Evolutionary conservation across 768 basidiomycete genomes (phyloP).

Genomic region (Dentipellis sp.): DNA sequence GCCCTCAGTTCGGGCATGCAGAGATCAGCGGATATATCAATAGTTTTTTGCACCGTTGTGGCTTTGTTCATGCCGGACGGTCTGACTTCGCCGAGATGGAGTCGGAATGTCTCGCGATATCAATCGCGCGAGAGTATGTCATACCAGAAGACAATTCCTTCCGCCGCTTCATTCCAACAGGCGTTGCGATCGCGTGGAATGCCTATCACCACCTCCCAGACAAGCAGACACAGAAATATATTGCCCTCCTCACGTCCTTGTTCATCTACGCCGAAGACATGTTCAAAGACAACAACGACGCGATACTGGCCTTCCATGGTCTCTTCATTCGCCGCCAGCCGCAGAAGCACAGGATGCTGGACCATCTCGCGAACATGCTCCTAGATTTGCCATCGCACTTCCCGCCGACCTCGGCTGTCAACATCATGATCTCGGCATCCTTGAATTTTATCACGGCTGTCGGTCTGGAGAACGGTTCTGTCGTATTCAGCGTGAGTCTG

Average conservation of each 20-base stretch:
- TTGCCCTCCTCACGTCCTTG: not conserved
- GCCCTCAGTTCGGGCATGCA: no score
- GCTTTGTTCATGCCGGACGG: not conserved
- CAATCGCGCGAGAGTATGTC: not conserved
- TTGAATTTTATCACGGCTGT: not conserved
- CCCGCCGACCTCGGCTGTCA: not conserved
- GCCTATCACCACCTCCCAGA: not conserved
- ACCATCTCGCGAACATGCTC: not conserved
- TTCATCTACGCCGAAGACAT: not conserved
- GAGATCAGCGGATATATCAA: no score
- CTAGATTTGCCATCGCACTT: not conserved
- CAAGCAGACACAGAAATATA: not conserved
- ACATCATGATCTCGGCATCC: not conserved
- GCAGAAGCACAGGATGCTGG: not conserved
- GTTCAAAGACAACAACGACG: not conserved
- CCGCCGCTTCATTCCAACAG: not conserved
- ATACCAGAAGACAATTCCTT: not conserved
- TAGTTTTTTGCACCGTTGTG: not conserved
- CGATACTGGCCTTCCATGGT: not conserved
- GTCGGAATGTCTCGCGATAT: not conserved
- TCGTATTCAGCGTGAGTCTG: not conserved
- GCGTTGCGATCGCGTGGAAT: not conserved
- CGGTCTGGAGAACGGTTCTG: not conserved
- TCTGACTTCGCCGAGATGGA: not conserved
- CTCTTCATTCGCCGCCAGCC: not conserved